Base-by-base conservation (phyloP, 208 protist species). In the Pavlovales sp. region DNA sequence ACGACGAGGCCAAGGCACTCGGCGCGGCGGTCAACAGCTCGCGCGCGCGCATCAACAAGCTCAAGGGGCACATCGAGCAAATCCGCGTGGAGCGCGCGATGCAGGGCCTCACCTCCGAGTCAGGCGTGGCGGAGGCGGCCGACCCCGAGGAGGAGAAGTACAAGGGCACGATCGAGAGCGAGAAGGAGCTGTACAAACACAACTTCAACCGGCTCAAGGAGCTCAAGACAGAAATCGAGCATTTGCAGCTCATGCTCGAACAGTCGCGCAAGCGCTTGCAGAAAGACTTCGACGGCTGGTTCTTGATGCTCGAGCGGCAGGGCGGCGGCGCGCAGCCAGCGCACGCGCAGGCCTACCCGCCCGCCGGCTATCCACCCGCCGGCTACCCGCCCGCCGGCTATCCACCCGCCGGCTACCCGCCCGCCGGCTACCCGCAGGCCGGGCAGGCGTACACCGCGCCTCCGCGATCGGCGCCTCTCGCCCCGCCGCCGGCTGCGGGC, bases 221-320 rank as follows among this genome's bases (percentile, higher is more conserved):
- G 39, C 83, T 89, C 77, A 91, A 91, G 79, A 20, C 89, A 7
- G 84, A 91, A 79, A 91, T 91, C 79, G 89, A 91, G 81, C 77
- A 91, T 37, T 38, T 88, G 36, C 84, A 88, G 89, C 79, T 42
- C 32, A 10, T 84, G 30, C 79, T 84, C 79, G 79, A 84, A 42
- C 79, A 84, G 44, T n/a, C 11, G 10, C 79, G 79, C 20, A 36
- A 40, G 36, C 20, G 42, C 34, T 34, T 84, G 79, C 79, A 84
- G 34, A 4, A 67, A 0, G 79, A 84, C 37, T 84, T 84, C 38
- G 79, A 84, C 30, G 36, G 1, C 32, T 84, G 79, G 79, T 84
- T 36, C 32, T 2, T 8, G 22, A 2, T 71, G 18, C 57, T 71
- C 57, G 79, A 36, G 42, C 38, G 26, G 79, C 79, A 67, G 30